A percentile compares a stretch with the other conserved stretches of the same genome.
Evolutionary conservation across 2,329 filamentous ascomycete species (phyloP).

Genomic region (Fusarium hainanense): DNA sequence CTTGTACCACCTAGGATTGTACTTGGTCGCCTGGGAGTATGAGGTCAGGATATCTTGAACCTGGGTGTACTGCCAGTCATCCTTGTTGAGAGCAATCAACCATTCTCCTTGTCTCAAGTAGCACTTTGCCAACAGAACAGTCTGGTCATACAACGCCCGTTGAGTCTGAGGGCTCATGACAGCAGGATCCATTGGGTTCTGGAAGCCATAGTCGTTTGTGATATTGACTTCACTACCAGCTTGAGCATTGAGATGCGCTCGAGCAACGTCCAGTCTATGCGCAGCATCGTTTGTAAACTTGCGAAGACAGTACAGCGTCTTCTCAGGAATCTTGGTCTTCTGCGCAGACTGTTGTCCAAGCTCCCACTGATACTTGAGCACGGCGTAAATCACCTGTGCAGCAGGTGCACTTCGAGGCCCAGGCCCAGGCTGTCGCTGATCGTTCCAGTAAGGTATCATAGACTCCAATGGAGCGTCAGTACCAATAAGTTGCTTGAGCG

Average conservation of each 20-base stretch:
- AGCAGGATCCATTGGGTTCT: constrained; percentile 58
- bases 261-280: constrained; percentile 64
- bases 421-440: constrained; percentile 31
- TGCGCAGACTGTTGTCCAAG: constrained; percentile 71
- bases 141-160: constrained; percentile 68
- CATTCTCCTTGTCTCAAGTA: constrained; percentile 97
- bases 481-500: constrained; percentile 88
- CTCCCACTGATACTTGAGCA: constrained; percentile 97
- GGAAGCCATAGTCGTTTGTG: constrained; percentile 62
- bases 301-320: constrained; percentile 68
- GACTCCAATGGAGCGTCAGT: constrained; percentile 71
- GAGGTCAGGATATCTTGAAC: constrained; percentile 91
- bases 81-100: constrained; percentile 86
- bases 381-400: constrained; percentile 92
- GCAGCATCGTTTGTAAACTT: constrained; percentile 71
- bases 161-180: constrained; percentile 62
- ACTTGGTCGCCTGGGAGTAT: constrained; percentile 91
- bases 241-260: constrained; percentile 61
- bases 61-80: constrained; percentile 88
- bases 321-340: constrained; percentile 61
- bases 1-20: constrained; percentile 97
- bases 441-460: constrained; percentile 70
- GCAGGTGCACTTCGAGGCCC: constrained; percentile 62
- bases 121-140: constrained; percentile 87
- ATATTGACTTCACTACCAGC: constrained; percentile 59